These are phyloP conservation scores for Arachis monticola DNA, from an alignment of 331 rosid genomes.

Conservation along the genomic window DNA sequence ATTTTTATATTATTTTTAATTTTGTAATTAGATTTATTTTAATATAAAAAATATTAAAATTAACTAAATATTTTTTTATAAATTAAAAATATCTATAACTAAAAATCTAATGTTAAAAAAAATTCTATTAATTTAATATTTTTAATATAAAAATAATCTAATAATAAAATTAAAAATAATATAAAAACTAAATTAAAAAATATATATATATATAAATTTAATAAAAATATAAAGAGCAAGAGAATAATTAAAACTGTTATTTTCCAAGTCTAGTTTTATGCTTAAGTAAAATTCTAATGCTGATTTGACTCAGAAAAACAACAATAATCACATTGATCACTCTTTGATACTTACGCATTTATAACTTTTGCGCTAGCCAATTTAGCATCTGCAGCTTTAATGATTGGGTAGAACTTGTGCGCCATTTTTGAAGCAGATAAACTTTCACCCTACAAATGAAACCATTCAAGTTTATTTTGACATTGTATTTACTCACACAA, in stretches of 20 bases:
- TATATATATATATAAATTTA: too few relatives aligned
- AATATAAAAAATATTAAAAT: too few relatives aligned
- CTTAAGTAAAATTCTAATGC: neutral
- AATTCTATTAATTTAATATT: too few relatives aligned
- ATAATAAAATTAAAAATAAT: too few relatives aligned
- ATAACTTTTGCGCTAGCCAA: constrained; percentile 52
- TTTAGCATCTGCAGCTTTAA: constrained; percentile 65
- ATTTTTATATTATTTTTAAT: too few relatives aligned
- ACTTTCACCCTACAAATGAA: constrained; percentile 73
- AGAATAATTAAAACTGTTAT: neutral
- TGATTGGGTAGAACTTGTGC: constrained; percentile 54
- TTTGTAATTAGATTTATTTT: too few relatives aligned
- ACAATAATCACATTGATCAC: neutral
- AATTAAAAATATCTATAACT: too few relatives aligned
- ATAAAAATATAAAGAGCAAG: too few relatives aligned
- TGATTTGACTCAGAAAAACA: neutral
- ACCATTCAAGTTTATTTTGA: constrained; percentile 8
- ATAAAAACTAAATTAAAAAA: too few relatives aligned
- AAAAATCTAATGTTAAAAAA: too few relatives aligned
- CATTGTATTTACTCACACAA: neutral
- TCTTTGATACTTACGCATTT: constrained; percentile 72
- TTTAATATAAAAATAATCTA: too few relatives aligned
- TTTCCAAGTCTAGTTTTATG: neutral
- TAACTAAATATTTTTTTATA: too few relatives aligned
- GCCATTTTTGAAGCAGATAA: constrained; percentile 55